Evolutionary conservation across 768 basidiomycete genomes (phyloP).

Genomic region (Coprinellus aureogranulatus): DNA sequence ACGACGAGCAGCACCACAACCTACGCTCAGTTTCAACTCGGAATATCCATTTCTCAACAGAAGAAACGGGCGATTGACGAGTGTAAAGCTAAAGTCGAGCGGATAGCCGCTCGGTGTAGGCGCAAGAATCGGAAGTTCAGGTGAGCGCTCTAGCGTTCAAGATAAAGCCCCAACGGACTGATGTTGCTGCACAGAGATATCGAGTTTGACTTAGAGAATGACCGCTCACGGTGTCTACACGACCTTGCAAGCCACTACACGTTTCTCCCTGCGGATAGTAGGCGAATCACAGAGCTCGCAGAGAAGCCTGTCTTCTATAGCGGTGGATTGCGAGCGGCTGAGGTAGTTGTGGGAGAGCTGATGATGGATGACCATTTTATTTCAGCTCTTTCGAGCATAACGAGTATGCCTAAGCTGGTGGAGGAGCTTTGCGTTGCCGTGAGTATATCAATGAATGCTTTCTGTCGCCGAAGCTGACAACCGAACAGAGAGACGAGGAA

Average conservation of each 20-base stretch:
- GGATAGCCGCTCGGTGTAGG: slow-evolving; percentile 45
- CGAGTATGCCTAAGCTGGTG: slow-evolving; percentile 38
- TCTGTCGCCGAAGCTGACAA: background rate
- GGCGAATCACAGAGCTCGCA: slow-evolving; percentile 51
- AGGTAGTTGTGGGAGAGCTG: slow-evolving; percentile 48
- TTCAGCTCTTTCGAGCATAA: slow-evolving; percentile 46
- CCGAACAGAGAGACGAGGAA: slow-evolving; percentile 42
- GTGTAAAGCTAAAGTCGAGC: slow-evolving; percentile 42
- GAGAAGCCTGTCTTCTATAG: slow-evolving; percentile 45
- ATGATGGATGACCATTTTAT: slow-evolving; percentile 58
- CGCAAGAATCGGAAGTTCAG: slow-evolving; percentile 50
- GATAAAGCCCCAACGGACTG: no score
- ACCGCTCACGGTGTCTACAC: slow-evolving; percentile 44
- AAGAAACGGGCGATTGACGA: slow-evolving; percentile 45
- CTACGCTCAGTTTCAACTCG: slow-evolving; percentile 18
- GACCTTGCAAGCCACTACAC: slow-evolving; percentile 18
- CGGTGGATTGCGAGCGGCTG: slow-evolving; percentile 37
- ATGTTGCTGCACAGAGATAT: slow-evolving; percentile 51
- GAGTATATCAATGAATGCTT: no score
- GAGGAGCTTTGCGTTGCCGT: slow-evolving; percentile 49
- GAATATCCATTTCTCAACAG: slow-evolving; percentile 40
- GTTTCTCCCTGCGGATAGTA: slow-evolving; percentile 21
- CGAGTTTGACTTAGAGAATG: slow-evolving; percentile 60
- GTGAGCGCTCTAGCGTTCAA: slow-evolving; percentile 27
- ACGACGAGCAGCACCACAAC: slow-evolving; percentile 36